Conservation (phyloP, 345 rosid species). For the Eucalyptus erythrocorys region DNA sequence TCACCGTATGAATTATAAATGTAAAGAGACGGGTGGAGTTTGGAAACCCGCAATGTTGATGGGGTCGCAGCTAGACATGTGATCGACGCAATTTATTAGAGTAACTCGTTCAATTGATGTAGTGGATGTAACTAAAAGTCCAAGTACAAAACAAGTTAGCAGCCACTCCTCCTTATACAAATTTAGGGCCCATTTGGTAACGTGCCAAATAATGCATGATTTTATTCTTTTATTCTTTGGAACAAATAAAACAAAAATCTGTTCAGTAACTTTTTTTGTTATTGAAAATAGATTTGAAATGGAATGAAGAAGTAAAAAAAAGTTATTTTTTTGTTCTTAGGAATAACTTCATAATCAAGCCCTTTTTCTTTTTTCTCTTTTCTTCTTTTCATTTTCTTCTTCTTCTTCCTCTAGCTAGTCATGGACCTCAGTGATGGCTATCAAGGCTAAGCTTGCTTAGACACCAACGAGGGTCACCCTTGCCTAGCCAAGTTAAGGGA, state of each 20-base stretch:
- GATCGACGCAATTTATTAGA: background rate
- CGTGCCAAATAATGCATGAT: too few relatives aligned
- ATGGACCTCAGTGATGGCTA: fast-evolving
- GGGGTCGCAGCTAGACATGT: background rate
- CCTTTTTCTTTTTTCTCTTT: too few relatives aligned
- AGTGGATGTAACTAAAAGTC: background rate
- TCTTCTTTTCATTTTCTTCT: too few relatives aligned
- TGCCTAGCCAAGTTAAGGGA: too few relatives aligned
- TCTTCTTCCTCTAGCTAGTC: too few relatives aligned
- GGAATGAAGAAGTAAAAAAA: too few relatives aligned
- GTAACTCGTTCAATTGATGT: background rate
- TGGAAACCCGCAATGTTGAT: background rate
- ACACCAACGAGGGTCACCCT: fast-evolving
- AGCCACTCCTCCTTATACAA: background rate
- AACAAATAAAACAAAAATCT: fast-evolving
- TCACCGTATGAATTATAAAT: background rate
- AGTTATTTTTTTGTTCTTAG: fast-evolving
- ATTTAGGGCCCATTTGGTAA: background rate
- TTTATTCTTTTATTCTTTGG: too few relatives aligned
- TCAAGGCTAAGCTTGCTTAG: fast-evolving
- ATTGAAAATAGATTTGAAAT: fast-evolving
- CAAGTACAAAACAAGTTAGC: background rate
- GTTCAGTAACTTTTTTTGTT: too few relatives aligned
- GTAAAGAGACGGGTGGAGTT: background rate
- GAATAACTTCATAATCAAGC: too few relatives aligned